Evolutionary conservation across 2,329 filamentous ascomycete species (phyloP), one percentile per base, ranked within the genome.

Genomic region (Emergomyces orientalis): DNA sequence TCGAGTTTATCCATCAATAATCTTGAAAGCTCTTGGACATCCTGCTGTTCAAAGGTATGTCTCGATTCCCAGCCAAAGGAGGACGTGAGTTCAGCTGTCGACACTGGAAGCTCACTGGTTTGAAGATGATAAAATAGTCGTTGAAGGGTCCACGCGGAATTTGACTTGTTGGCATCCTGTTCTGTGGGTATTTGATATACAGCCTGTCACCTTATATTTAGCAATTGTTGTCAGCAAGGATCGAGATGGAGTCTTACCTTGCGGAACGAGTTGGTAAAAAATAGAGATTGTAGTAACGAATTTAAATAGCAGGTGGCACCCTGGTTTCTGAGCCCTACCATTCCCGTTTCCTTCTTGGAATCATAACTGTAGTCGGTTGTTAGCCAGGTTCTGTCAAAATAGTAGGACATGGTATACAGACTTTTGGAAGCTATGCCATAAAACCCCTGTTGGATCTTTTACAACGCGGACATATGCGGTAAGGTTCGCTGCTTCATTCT

Each of bases 21-120:
- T 63, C 95, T 86, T 41, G 92, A 97, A 41, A 99, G 81, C 74
- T 99, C 94, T 74, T 99, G 94, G 9, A 99, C 94, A 76, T 99
- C 94, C 76, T 99, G 94, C 74, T 99, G 94, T 77, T 97, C 93
- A 70, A 99, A 99, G 61, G 97, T 96, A 72, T 99, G 93, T 67
- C 91, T 86, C 1, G 93, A 96, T 71, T 99, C 93, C 94, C 94
- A 99, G 30, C 94, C 94, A 74, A 99, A 99, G 0, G 94, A 97
- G 68, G 91, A 90, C 7, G 94, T 99, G 47, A 99, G 84, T 72
- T 99, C 94, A 60, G 88, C 91, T 1, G 94, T 99, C 47, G 90
- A 85, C 1, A 99, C 93, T 0, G 95, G 90, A 43, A 81, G 79
- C 60, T 87, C 86, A 47, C 88, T 93, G 14, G 91, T 96, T 74